These are phyloP conservation scores for Penicillium tannophilum DNA, from an alignment of 495 filamentous ascomycete genomes.

Conservation along the genomic window DNA sequence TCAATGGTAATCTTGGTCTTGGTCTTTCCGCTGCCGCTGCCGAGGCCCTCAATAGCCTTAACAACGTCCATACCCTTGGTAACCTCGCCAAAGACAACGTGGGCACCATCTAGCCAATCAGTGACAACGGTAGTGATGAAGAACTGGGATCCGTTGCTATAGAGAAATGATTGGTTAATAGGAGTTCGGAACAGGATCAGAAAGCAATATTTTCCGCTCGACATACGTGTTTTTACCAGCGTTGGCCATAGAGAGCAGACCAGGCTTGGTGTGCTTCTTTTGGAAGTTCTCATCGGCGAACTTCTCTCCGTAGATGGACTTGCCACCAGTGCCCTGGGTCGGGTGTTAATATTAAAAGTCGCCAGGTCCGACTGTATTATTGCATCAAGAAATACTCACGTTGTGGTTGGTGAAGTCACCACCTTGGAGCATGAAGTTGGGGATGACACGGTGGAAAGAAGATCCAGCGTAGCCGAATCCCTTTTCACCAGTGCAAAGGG, in stretches of 20 bases:
- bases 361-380: background rate
- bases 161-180: constrained; percentile 19
- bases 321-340: constrained; percentile 73
- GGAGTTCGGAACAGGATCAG: background rate
- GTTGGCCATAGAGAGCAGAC: constrained; percentile 89
- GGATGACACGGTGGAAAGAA: constrained; percentile 86
- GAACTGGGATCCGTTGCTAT: constrained; percentile 80
- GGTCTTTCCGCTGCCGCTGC: background rate
- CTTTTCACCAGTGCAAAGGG: constrained; percentile 86
- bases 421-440: constrained; percentile 76
- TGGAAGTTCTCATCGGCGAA: constrained; percentile 89
- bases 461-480: constrained; percentile 81
- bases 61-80: background rate
- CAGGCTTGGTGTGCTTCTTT: constrained; percentile 74
- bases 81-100: constrained; percentile 79
- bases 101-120: constrained; percentile 81
- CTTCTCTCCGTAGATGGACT: constrained; percentile 88
- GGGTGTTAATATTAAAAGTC: background rate
- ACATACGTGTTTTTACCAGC: constrained; percentile 61
- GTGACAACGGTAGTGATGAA: constrained; percentile 73
- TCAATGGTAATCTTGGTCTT: background rate
- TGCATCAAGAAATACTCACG: constrained; percentile 44
- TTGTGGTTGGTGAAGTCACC: constrained; percentile 62
- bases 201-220: background rate
- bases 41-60: background rate